Base-by-base conservation (phyloP, 2,329 filamentous ascomycete genomes). In the Colletotrichum lini region DNA sequence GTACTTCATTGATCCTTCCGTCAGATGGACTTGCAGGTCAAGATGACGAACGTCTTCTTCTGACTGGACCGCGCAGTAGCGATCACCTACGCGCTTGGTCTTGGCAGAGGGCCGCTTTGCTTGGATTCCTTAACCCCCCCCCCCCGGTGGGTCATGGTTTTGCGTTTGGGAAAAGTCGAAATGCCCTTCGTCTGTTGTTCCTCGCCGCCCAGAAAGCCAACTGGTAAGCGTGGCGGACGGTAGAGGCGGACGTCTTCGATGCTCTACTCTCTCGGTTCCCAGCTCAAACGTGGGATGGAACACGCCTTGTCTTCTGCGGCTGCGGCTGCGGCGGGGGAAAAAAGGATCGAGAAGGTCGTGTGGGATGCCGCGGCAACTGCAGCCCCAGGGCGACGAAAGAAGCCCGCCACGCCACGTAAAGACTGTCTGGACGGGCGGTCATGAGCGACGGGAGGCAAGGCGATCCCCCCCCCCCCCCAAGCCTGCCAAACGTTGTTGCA, bases 181-280 rank as follows among this genome's bases (percentile, higher is more conserved):
- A n/a, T 23, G 7, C 42, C 21, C 30, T 44, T 50, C 12, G 12
- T 13, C 38, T n/a, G 35, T 53, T 18, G 15, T 21, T 15, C 38
- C 53, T 15, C 13, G 4, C 10, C 45, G 21, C 12, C 35, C 26
- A 57, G 30, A 38, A 47, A 40, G n/a, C 45, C 15, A 18, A 30
- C 47, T 53, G 12, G 49, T 35, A 42, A 30, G 30, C 58, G 40
- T 71, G 65, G 65, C 58, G 65, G 52, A 49, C 68, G 65, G 53
- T 68, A 26, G 45, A 9, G 45, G 53, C 38, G 57, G 30, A 68
- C 40, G 52, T 49, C 52, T 58, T 40, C 49, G 21, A 7, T 57
- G 13, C 8, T 50, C 56, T 53, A 38, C 40, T 59, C 44, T 47
- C 5, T 56, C 26, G 35, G 52, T 15, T 44, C 49, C 47, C 6